Percentiles rank a stretch among this genome's conserved stretches.
phyloP scores from a whole-genome alignment of 2,329 filamentous ascomycete genomes.

The Septoria linicola region DNA sequence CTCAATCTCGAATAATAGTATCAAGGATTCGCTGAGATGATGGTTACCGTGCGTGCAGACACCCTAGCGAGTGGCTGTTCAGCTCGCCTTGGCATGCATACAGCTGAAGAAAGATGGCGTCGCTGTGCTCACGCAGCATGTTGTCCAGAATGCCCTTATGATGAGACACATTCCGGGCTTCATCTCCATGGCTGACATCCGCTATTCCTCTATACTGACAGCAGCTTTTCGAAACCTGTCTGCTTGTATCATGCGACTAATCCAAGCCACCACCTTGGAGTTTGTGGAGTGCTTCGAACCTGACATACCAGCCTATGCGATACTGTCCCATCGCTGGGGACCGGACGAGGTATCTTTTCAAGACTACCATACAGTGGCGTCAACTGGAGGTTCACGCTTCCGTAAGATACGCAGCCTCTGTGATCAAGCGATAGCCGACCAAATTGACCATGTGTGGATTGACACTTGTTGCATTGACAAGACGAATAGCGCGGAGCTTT shows the following conservation, averaged over 20 bases:
- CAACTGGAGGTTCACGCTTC: neutral
- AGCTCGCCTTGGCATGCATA: too few relatives aligned
- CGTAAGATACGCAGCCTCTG: neutral
- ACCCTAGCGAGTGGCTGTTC: too few relatives aligned
- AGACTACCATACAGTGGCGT: neutral
- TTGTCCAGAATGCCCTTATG: too few relatives aligned
- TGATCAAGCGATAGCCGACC: neutral
- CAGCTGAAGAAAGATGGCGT: too few relatives aligned
- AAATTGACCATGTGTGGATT: neutral
- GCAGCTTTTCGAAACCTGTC: neutral
- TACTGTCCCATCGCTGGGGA: slow-evolving; percentile 2
- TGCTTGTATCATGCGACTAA: neutral
- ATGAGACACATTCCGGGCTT: too few relatives aligned
- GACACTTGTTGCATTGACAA: slow-evolving; percentile 12
- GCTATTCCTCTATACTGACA: too few relatives aligned
- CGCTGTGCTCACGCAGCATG: too few relatives aligned
- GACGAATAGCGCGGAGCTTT: neutral
- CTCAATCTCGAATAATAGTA: too few relatives aligned
- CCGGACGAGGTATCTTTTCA: neutral
- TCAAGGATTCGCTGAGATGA: too few relatives aligned
- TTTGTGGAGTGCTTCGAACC: neutral
- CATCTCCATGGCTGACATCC: neutral
- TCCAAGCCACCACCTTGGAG: neutral
- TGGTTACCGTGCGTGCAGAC: too few relatives aligned
- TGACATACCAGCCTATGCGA: neutral